Conservation (phyloP, 768 basidiomycete genomes). For the Mycena galopus region DNA sequence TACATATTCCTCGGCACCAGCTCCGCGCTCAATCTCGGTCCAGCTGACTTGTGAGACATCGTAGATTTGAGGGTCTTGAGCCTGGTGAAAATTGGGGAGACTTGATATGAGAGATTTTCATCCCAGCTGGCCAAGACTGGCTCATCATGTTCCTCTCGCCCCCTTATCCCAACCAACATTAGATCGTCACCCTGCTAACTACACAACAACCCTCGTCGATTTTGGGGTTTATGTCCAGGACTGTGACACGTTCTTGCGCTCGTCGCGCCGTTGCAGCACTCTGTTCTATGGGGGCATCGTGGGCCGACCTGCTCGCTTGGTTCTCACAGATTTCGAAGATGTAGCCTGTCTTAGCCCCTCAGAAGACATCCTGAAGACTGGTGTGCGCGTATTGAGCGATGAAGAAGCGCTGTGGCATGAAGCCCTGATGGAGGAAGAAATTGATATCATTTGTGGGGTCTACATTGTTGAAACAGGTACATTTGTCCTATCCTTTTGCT, state of each 20-base stretch:
- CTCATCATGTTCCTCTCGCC: neutral
- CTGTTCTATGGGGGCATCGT: conserved; percentile 29
- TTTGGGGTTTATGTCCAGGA: conserved; percentile 18
- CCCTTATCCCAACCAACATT: conserved; percentile 4
- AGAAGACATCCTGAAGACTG: conserved; percentile 17
- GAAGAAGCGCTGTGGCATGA: conserved; percentile 19
- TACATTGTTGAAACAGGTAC: conserved; percentile 27
- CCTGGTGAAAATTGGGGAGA: too few relatives aligned
- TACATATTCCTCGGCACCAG: too few relatives aligned
- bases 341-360: conserved; percentile 8
- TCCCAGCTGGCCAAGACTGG: conserved; percentile 22
- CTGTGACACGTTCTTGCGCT: conserved; percentile 19
- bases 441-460: conserved; percentile 29
- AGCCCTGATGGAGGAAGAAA: conserved; percentile 8
- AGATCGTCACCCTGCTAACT: conserved; percentile 21
- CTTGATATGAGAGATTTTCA: too few relatives aligned
- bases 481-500: conserved; percentile 1
- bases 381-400: neutral
- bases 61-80: too few relatives aligned
- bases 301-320: conserved; percentile 19
- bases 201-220: conserved; percentile 21
- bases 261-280: conserved; percentile 17
- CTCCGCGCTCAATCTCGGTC: too few relatives aligned
- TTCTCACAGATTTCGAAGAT: conserved; percentile 10
- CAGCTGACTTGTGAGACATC: too few relatives aligned